Base-by-base conservation (phyloP, 768 basidiomycete genomes). In the Xerocomus spinulosus region DNA sequence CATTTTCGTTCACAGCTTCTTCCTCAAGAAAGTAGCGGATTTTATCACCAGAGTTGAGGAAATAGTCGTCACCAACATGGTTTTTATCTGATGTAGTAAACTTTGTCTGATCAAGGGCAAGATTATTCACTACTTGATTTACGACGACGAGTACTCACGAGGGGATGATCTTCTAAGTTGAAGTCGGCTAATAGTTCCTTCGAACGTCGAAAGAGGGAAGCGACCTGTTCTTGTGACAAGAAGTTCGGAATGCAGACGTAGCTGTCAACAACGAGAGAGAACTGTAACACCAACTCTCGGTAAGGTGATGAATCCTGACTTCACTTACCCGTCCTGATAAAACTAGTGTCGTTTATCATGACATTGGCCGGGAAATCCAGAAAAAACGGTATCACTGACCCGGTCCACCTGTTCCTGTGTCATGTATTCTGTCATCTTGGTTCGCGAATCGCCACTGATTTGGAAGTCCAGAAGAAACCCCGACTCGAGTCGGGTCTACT, bases 21-120 rank as follows among this genome's bases (percentile, higher is more conserved):
- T 90, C 85, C 63, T 98, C 96, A 36, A 99, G 73, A 68, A 99
- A 98, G 67, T 84, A 98, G 6, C 88, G 83, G 73, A 98, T 90
- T 75, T 96, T 96, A 67, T 97, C 92, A 2, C 92, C 91, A 1
- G 91, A 93, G 25, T 72, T 78, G 39, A 99, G 72, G 61, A 99
- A 99, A 67, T 98, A 98, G 26, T 91, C 82, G 60, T 98, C 93
- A 1, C 93, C 93, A 21, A 92, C 76, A 56, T 92, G 89, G 44
- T 83, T 73, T 48, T 79, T 71, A 50, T 88, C 83, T 5, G 66
- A 68, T 0, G 92, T 93, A 14, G 86, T 88, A 68, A 99, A 99
- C 61, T 82, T 87, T 12, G 93, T 98, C 92, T 92, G 42, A 48
- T 18, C 15, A 23, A 26, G 24, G 23, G 15, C 32, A 33, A 40